These are phyloP conservation scores for Colletotrichum tropicale DNA, from an alignment of 2,329 filamentous ascomycete genomes.

Conservation along the genomic window DNA sequence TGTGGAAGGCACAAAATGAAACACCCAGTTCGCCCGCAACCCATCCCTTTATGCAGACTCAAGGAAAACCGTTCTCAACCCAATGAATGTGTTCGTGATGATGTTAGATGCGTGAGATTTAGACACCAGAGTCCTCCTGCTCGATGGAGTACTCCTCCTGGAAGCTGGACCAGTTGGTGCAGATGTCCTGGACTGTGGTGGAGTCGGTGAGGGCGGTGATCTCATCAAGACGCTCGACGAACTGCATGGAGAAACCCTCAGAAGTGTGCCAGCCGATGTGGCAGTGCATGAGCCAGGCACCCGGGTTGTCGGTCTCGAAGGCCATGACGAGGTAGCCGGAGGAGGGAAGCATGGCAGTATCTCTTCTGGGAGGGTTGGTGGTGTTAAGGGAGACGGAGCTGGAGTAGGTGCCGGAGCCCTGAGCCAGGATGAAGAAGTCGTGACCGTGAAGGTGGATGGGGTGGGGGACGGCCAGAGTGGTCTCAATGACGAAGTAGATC, in stretches of 20 bases:
- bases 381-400: conserved; percentile 21
- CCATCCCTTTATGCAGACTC: not conserved
- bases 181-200: conserved; percentile 2
- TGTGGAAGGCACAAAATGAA: not conserved
- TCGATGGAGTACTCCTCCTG: conserved; percentile 2
- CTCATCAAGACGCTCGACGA: conserved; percentile 23
- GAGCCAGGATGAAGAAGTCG: conserved; percentile 36
- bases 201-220: conserved; percentile 18
- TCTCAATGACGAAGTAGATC: conserved; percentile 36
- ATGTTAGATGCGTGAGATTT: not conserved
- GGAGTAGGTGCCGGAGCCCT: conserved; percentile 23
- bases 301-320: conserved; percentile 54
- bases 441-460: conserved; percentile 56
- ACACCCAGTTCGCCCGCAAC: not conserved
- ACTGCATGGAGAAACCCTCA: conserved; percentile 25
- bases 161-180: conserved; percentile 19
- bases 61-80: not conserved
- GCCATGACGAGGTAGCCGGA: conserved; percentile 53
- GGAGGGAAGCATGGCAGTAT: conserved; percentile 51
- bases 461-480: conserved; percentile 36
- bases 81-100: not conserved
- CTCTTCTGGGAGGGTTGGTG: conserved; percentile 55
- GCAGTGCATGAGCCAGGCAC: conserved; percentile 54
- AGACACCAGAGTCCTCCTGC: conserved; percentile 26
- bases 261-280: conserved; percentile 34